A percentile compares a stretch with the other conserved stretches of the same genome.
These are phyloP conservation scores for Xylaria sp. DNA, from an alignment of 2,329 filamentous ascomycete species.

Conservation along the genomic window DNA sequence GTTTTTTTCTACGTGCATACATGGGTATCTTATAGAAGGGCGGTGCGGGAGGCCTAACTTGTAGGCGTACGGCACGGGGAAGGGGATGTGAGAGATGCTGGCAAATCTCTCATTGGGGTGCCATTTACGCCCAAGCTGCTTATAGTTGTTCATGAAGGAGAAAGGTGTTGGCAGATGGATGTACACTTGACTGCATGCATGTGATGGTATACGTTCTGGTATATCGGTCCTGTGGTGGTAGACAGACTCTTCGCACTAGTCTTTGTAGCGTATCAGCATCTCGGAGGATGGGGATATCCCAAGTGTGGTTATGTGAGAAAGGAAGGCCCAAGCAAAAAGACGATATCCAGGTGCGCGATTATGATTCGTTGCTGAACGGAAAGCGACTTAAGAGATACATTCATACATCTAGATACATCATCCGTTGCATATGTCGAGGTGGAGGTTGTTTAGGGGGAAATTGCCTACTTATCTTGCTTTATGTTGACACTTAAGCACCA, in stretches of 20 bases:
- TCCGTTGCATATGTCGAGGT: background rate
- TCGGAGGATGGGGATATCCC: background rate
- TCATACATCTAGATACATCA: background rate
- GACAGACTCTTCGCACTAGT: conserved; percentile 2
- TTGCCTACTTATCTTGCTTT: no score
- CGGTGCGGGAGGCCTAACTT: background rate
- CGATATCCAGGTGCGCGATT: background rate
- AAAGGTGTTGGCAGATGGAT: conserved; percentile 12
- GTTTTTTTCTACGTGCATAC: conserved; percentile 20
- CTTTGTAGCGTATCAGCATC: conserved; percentile 10
- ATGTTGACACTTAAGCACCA: no score
- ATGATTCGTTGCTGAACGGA: background rate
- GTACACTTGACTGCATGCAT: conserved; percentile 16
- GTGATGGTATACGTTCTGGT: conserved; percentile 23
- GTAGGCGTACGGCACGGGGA: background rate
- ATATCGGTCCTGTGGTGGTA: conserved; percentile 18
- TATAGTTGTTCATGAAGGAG: background rate
- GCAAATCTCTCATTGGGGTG: conserved; percentile 10
- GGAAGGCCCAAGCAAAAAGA: background rate
- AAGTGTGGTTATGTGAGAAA: background rate
- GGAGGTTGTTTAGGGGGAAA: background rate
- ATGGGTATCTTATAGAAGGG: background rate
- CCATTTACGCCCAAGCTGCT: background rate
- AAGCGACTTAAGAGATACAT: background rate
- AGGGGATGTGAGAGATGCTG: conserved; percentile 22